Base-by-base conservation (phyloP, 441 rosid species). In the Aleurites moluccanus region DNA sequence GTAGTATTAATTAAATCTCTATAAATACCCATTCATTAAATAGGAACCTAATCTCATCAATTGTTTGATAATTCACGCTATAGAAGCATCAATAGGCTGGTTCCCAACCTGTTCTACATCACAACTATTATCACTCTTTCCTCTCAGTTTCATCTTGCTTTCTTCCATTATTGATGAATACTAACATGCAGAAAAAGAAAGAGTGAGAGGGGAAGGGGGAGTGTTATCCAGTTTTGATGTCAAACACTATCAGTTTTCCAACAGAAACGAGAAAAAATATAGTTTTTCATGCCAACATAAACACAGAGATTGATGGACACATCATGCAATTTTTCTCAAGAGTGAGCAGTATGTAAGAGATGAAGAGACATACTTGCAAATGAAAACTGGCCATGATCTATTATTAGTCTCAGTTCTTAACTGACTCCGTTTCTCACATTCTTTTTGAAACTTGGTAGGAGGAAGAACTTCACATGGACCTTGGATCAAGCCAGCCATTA, bases 381-480 rank as follows among this genome's bases (percentile, higher is more conserved):
- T 64, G 70, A 86, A 91, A 49, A 88, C 61, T 53, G 89, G 85
- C 21, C 10, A 49, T 69, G 61, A 75, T 83, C 73, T 83, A 72
- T 65, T 79, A 62, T 72, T 81, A 66, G 67, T 79, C 79, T 85
- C 83, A 16, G 67, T 66, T 82, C 80, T 88, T 65, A 80, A 71
- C 70, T 53, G 89, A 70, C 72, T 82, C 42, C 45, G 80, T 68
- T 84, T 85, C 79, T 83, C 88, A 73, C 23, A 72, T 78, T 83
- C 83, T 80, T 83, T 88, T 78, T 80, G 86, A 69, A 81, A 91
- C 71, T 85, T 91, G 78, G 80, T 64, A 20, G 86, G 76, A 62
- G 88, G 87, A 14, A 89, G 89, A 72, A 91, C 91, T 69, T 85
- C 80, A 73, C 97, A 91, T 1, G 86, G 88, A 73, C 94, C 89